Percentiles rank a stretch among this genome's conserved stretches.
Evolutionary conservation across 129 eudicot genomes (phyloP).

Genomic region (Lactuca saligna): DNA sequence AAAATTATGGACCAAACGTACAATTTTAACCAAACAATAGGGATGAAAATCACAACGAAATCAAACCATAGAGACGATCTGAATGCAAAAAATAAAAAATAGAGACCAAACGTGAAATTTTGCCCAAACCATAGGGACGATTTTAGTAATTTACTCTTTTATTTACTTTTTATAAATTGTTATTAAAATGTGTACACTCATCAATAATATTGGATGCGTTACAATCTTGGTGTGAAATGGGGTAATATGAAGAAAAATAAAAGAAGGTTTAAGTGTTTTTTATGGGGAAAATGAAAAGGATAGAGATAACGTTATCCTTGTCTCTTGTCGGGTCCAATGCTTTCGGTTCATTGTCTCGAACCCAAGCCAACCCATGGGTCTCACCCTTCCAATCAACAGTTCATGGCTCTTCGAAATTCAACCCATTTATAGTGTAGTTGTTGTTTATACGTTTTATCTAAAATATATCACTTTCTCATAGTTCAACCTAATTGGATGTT

Average conservation of each 20-base stretch:
- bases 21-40: too few relatives aligned
- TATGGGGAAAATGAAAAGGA: conserved; percentile 9
- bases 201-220: neutral
- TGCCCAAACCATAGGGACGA: too few relatives aligned
- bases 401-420: conserved; percentile 11
- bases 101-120: too few relatives aligned
- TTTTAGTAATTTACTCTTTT: too few relatives aligned
- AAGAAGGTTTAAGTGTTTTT: neutral
- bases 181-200: neutral
- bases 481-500: too few relatives aligned
- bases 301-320: conserved; percentile 36
- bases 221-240: conserved; percentile 24
- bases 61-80: too few relatives aligned
- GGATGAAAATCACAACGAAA: too few relatives aligned
- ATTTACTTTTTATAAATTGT: neutral
- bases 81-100: too few relatives aligned
- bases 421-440: conserved; percentile 18
- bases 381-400: conserved; percentile 28
- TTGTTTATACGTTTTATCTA: neutral
- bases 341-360: conserved; percentile 29
- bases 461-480: too few relatives aligned
- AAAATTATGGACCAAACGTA: too few relatives aligned
- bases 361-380: conserved; percentile 20
- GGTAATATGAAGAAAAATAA: neutral
- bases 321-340: conserved; percentile 21